Base-by-base conservation (phyloP, 805 yeast species). In the Groenewaldozyma salmanticensis region DNA sequence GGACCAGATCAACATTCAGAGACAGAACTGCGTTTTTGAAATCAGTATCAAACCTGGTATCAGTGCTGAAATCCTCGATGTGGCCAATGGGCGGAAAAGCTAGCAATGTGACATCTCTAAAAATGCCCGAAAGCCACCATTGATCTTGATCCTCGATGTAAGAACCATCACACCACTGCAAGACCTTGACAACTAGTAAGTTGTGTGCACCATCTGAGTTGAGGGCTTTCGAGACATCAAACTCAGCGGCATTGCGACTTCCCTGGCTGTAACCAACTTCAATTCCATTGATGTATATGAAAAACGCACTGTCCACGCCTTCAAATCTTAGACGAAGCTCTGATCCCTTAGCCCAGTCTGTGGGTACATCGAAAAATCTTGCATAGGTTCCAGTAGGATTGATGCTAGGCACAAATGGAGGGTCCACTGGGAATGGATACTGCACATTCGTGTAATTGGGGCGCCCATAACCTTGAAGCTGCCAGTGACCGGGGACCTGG, bases 141-240 rank as follows among this genome's bases (percentile, higher is more conserved):
- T 60, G 65, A 44, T 63, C 67, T 45, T 63, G 67, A 43, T 62
- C 67, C 42, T 61, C 66, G 29, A 61, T 53, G 40, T 60, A 60
- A 21, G 58, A 43, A 4, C 62, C 60, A 27, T 54, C 55, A 7
- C 60, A 54, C 58, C 62, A 62, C 46, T 60, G 62, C 33, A 52
- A 55, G 4, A 62, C 65, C 21, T 57, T 51, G 5, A 58, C 61
- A 32, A 49, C 40, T 17, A 60, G 34, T 9, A 55, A 13, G 27
- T 43, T 35, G 21, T 42, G 46, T 24, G 39, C 33, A 24, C 39
- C 35, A 3, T 35, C 42, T 3, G 48, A 31, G 16, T 33, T 3
- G 4, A 44, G 44, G 9, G 21, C 7, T 16, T 42, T 21, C 5
- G 58, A 31, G 18, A 59, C 39, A 40, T 60, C 62, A 38, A 57